Base-by-base conservation (phyloP, 2,329 filamentous ascomycete species). In the Ceratocystis alfenasii region DNA sequence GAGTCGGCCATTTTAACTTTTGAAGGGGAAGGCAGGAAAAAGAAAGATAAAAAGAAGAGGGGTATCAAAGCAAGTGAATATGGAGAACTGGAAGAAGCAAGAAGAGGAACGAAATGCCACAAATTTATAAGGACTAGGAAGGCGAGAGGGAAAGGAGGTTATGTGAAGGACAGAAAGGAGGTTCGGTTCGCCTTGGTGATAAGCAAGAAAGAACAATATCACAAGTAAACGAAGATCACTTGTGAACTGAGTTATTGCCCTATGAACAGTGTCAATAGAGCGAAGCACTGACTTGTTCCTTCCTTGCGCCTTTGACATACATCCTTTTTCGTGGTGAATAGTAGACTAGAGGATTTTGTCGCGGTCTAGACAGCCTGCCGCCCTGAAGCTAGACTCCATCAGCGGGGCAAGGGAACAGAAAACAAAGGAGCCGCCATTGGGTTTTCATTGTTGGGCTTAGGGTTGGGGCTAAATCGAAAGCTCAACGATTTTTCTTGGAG, bases 1-100 rank as follows among this genome's bases (percentile, higher is more conserved):
- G 72, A 76, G 70, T 80, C 79, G 41, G 78, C 75, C 79, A 81
- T 81, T 69, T 62, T 46, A 28, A 30, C 44, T 45, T 30, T 62
- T 62, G 10, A n/a, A 4, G 57, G 30, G 45, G n/a, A 30, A 4
- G 57, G 33, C 22, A 28, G 33, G 17, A 44, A 41, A 44, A 8
- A n/a, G 36, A 28, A 48, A 33, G 12, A 60, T n/a, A 20, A 28
- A 45, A 45, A 48, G 30, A 48, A 30, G 28, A 36, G 28, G 55
- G 55, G 55, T 59, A 59, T 59, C 55, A 36, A 59, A n/a, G 10
- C 36, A 59, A 36, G 55, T 17, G 28, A 25, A 3, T 20, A 8
- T 15, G 10, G 10, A 36, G n/a, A 57, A 59, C 30, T 36, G 48
- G 22, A 20, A 48, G 41, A 62, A 30, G 6, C 3, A 33, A 20